phyloP scores from a whole-genome alignment of 106 monocot species.

The Vanilla planifolia region DNA sequence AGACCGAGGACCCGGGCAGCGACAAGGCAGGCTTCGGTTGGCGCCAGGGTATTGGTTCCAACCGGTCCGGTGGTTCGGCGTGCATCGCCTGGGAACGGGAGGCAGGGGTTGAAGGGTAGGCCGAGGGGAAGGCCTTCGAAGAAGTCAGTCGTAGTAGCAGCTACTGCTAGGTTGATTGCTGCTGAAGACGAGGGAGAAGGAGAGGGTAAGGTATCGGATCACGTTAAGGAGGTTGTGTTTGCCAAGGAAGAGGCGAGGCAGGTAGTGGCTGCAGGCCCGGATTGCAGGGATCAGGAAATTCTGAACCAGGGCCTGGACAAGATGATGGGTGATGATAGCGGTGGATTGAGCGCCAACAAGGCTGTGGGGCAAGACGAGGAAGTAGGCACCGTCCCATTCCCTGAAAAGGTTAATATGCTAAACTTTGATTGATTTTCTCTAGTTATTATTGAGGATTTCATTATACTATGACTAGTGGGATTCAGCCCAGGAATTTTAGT shows the following conservation, averaged over 20 bases:
- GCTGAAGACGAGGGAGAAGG: constrained; percentile 12
- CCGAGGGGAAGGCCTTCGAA: constrained; percentile 18
- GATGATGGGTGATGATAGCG: constrained; percentile 68
- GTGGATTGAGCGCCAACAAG: constrained; percentile 62
- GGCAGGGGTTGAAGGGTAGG: constrained; percentile 3
- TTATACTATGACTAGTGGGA: background rate
- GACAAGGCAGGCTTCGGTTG: constrained; percentile 6
- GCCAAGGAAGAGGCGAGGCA: constrained; percentile 11
- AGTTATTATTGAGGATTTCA: background rate
- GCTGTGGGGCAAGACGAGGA: constrained; percentile 58
- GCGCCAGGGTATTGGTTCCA: background rate
- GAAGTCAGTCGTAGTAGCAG: constrained; percentile 7
- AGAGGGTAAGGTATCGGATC: constrained; percentile 11
- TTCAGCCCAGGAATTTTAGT: background rate
- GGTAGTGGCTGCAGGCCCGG: background rate
- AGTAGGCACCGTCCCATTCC: constrained; percentile 52
- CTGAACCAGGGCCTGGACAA: constrained; percentile 33
- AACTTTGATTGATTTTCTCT: background rate
- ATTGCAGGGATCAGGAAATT: constrained; percentile 2
- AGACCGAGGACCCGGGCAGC: constrained; percentile 19
- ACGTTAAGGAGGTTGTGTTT: constrained; percentile 21
- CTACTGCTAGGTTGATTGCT: constrained; percentile 4
- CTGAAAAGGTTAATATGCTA: constrained; percentile 45
- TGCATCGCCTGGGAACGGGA: constrained; percentile 1
- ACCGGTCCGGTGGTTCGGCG: background rate